phyloP scores from a whole-genome alignment of 1,284 basidiomycete genomes.

The Apiotrichum siamense region DNA sequence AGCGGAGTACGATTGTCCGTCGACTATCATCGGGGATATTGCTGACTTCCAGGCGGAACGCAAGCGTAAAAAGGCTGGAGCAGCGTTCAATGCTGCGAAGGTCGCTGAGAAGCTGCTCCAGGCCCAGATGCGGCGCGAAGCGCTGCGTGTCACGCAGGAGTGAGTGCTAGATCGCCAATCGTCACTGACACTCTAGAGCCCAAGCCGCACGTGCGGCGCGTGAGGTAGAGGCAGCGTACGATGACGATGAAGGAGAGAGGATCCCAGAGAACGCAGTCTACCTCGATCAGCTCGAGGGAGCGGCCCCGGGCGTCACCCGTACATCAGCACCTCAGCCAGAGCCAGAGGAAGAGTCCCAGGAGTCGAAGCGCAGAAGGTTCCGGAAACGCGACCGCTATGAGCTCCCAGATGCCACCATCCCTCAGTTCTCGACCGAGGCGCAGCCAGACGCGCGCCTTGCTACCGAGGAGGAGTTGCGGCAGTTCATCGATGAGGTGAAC shows the following conservation, averaged over 20 bases:
- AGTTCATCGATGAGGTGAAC: conserved; percentile 86
- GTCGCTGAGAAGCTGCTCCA: conserved; percentile 87
- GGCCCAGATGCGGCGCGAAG: conserved; percentile 87
- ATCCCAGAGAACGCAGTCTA: conserved; percentile 70
- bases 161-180: conserved; percentile 18
- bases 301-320: neutral
- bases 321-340: neutral
- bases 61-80: conserved; percentile 80
- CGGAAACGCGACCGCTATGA: conserved; percentile 68
- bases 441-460: conserved; percentile 82
- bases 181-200: conserved; percentile 9
- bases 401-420: conserved; percentile 60
- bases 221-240: conserved; percentile 19
- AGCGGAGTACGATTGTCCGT: conserved; percentile 83
- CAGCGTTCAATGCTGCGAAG: conserved; percentile 71
- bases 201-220: conserved; percentile 33
- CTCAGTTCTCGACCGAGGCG: conserved; percentile 49
- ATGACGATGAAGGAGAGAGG: conserved; percentile 39
- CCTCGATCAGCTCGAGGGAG: conserved; percentile 69
- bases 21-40: conserved; percentile 34
- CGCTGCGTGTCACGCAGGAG: conserved; percentile 65
- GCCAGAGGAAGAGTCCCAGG: neutral
- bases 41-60: conserved; percentile 60
- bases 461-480: conserved; percentile 82
- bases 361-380: conserved; percentile 30